Evolutionary conservation across 352 stramenopile genomes (phyloP), one percentile per base, ranked within the genome.

Genomic region (Peronospora tabacina): DNA sequence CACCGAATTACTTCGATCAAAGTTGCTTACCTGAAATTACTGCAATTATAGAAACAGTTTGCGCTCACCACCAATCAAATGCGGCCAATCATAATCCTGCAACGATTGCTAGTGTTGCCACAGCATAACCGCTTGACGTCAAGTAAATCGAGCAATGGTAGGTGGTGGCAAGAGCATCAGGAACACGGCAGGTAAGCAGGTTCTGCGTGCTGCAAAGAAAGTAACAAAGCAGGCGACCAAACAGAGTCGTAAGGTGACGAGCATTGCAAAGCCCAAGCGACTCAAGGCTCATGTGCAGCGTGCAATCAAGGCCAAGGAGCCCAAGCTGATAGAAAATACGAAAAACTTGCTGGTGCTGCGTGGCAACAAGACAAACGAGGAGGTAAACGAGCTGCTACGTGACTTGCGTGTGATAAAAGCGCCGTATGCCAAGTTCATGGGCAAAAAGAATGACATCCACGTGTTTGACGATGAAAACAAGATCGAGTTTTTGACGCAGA

Each of bases 401-500:
- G 82, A 95, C 55, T 53, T 96, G 63, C 83, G 79, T 43, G 84
- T 89, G 67, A 61, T 97, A 50, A 95, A 95, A 61, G 72, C 84
- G 41, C 86, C 85, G 10, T 72, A 90, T 45, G 71, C 73, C 43
- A 93, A 93, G 58, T 88, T 96, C 63, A 82, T 97, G 59, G 70
- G 62, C 43, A 95, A 95, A 69, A 96, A 96, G 60, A 96, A 97
- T 66, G 88, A 97, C 57, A 85, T 97, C 39, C 86, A 92, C 63
- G 86, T 93, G 44, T 97, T 98, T 48, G 90, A 98, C 32, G 89
- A 97, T 58, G 79, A 93, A 55, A 95, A 85, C 54, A 84, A 82
- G 52, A 66, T 97, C 17, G 90, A 98, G 66, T 97, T 97, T 55
- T 61, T 98, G n/a, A 85, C 79, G 51, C 66, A 91, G 53, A 99